Percentiles rank a stretch among this genome's conserved stretches.
Evolutionary conservation across 2,329 filamentous ascomycete genomes (phyloP).

Genomic region (Colletotrichum sublineola): DNA sequence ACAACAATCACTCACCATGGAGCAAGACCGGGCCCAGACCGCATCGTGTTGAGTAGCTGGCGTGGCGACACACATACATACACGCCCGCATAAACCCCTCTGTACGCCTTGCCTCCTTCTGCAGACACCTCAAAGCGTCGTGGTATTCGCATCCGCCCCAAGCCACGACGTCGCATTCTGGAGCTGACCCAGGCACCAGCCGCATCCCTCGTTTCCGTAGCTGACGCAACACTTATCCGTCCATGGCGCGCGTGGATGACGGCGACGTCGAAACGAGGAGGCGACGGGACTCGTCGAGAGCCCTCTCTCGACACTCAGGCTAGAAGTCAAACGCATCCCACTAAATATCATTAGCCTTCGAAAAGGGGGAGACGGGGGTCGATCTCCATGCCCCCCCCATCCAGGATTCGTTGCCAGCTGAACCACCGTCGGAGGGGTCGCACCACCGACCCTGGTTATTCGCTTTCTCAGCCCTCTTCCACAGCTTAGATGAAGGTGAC

Average conservation of each 20-base stretch:
- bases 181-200: conserved; percentile 6
- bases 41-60: background rate
- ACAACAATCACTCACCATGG: background rate
- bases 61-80: too few relatives aligned
- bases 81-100: background rate
- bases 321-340: background rate
- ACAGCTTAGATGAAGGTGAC: conserved; percentile 5
- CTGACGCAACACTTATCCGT: background rate
- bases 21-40: background rate
- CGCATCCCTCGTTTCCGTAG: background rate
- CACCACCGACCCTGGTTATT: conserved; percentile 18
- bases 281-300: background rate
- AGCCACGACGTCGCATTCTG: conserved; percentile 20
- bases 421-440: conserved; percentile 1
- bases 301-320: background rate
- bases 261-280: background rate
- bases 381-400: background rate
- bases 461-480: background rate
- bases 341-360: background rate
- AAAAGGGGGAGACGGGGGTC: background rate
- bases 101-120: background rate
- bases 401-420: background rate
- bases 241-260: too few relatives aligned
- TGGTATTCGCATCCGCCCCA: conserved; percentile 1
- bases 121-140: background rate